Conservation (phyloP, 331 rosid species). For the Acacia pycnantha region DNA sequence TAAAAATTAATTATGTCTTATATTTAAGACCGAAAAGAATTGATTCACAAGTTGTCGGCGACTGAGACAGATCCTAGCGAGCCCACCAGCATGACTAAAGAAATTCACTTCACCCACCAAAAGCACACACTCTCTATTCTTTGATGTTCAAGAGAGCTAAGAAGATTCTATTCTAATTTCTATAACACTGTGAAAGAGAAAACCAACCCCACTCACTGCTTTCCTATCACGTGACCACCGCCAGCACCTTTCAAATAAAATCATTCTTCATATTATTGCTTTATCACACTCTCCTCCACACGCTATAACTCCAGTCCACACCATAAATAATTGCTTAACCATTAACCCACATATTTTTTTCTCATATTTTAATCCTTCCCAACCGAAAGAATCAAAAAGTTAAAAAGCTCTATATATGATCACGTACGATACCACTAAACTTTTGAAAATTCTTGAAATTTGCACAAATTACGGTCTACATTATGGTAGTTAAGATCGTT, state of each 20-base stretch:
- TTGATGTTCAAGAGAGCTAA: slow-evolving; percentile 61
- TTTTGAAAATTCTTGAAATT: no score
- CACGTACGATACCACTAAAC: neutral
- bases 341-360: slow-evolving; percentile 4
- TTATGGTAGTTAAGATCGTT: no score
- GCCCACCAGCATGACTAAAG: slow-evolving; percentile 66
- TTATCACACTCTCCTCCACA: slow-evolving; percentile 54
- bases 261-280: slow-evolving; percentile 36
- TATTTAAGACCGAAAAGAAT: no score
- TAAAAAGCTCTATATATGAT: slow-evolving; percentile 26
- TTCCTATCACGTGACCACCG: slow-evolving; percentile 92
- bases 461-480: no score
- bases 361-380: slow-evolving; percentile 26
- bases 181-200: slow-evolving; percentile 79
- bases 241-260: slow-evolving; percentile 62
- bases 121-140: slow-evolving; percentile 36
- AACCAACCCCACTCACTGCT: slow-evolving; percentile 55
- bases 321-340: slow-evolving; percentile 33
- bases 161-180: slow-evolving; percentile 99
- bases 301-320: slow-evolving; percentile 37
- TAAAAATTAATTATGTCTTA: no score
- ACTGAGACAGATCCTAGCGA: slow-evolving; percentile 66
- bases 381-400: slow-evolving; percentile 36
- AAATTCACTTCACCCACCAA: slow-evolving; percentile 44
- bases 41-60: slow-evolving; percentile 71